Conservation (phyloP, 192 early-diverging fungal species). For the Funneliformis geosporum region DNA sequence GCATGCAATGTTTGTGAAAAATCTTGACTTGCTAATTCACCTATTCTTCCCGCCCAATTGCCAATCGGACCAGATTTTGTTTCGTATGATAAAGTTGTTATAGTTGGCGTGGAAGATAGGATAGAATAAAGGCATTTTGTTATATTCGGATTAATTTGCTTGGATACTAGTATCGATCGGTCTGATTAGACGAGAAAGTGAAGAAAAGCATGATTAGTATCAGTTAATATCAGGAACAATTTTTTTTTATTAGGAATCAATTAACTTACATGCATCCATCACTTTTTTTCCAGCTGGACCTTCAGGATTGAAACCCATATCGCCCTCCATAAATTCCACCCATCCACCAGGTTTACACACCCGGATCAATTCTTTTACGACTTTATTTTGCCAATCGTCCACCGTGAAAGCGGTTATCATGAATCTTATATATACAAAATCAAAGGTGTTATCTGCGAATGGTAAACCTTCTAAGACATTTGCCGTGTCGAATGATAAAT, state of each 20-base stretch:
- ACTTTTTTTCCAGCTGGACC: not conserved
- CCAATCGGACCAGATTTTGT: not conserved
- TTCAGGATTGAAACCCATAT: conserved; percentile 11
- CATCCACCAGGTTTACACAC: conserved; percentile 58
- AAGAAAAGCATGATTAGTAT: not conserved
- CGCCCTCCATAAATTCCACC: conserved; percentile 46
- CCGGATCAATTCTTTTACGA: conserved; percentile 50
- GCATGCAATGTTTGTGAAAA: not conserved
- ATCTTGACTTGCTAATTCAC: conserved; percentile 4
- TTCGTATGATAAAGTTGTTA: not conserved
- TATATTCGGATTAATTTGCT: conserved; percentile 4
- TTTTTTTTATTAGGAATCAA: not conserved
- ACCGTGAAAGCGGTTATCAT: conserved; percentile 46
- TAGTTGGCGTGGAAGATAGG: not conserved
- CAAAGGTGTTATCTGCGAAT: conserved; percentile 54
- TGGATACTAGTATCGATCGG: not conserved
- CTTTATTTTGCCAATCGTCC: conserved; percentile 44
- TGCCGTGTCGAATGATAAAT: conserved; percentile 41
- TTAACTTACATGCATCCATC: conserved; percentile 10
- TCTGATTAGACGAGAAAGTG: not conserved
- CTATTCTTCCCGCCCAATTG: not conserved
- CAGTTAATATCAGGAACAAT: not conserved
- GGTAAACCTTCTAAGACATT: conserved; percentile 41
- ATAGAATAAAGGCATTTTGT: not conserved
- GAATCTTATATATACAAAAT: conserved; percentile 55